phyloP scores from a whole-genome alignment of 2,329 filamentous ascomycete genomes.

The Berkeleyomyces rouxiae region DNA sequence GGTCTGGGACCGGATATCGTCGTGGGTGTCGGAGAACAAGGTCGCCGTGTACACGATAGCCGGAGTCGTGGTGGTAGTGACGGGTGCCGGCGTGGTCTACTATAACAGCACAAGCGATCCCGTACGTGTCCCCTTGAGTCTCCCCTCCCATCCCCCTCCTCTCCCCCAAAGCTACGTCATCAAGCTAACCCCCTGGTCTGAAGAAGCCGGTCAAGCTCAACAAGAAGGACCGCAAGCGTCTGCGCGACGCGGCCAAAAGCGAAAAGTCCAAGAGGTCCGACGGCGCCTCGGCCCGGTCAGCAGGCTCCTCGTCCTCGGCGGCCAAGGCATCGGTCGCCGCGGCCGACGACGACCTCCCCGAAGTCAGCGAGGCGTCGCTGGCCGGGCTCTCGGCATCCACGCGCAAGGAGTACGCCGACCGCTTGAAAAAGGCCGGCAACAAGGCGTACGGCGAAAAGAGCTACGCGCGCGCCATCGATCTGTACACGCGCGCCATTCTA shows the following conservation, averaged over 20 bases:
- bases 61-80: slow-evolving; percentile 80
- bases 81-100: slow-evolving; percentile 82
- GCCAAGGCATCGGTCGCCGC: slow-evolving; percentile 21
- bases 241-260: slow-evolving; percentile 37
- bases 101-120: slow-evolving; percentile 50
- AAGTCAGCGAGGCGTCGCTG: slow-evolving; percentile 43
- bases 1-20: slow-evolving; percentile 76
- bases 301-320: slow-evolving; percentile 6
- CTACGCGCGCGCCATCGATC: slow-evolving; percentile 80
- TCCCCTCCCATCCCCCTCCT: not conserved
- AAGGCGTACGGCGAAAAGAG: slow-evolving; percentile 91
- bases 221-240: slow-evolving; percentile 80
- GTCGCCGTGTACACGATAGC: slow-evolving; percentile 90
- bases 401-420: slow-evolving; percentile 71
- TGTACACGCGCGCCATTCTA: slow-evolving; percentile 89
- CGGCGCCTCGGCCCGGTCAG: slow-evolving; percentile 1
- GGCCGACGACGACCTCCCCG: slow-evolving; percentile 52
- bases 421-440: slow-evolving; percentile 90
- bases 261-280: slow-evolving; percentile 21
- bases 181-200: slow-evolving; percentile 18
- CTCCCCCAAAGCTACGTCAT: slow-evolving; percentile 4
- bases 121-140: slow-evolving; percentile 25
- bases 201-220: slow-evolving; percentile 49
- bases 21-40: slow-evolving; percentile 92
- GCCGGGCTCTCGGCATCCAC: slow-evolving; percentile 40